Base-by-base conservation (phyloP, 2,329 filamentous ascomycete genomes). In the Ophiostoma populinum region DNA sequence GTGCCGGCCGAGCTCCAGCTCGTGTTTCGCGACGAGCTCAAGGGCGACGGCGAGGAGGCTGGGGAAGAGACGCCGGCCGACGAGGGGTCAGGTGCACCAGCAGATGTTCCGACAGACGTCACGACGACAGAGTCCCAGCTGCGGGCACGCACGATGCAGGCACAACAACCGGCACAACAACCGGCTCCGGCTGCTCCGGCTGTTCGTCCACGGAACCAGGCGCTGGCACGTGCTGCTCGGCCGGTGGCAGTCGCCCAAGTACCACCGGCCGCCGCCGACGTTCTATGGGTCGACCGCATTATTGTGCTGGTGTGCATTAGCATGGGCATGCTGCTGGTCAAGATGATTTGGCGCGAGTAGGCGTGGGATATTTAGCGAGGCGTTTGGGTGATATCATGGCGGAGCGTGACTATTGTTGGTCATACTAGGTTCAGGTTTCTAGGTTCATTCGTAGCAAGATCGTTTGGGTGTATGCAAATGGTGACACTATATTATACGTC, bases 261-360 rank as follows among this genome's bases (percentile, higher is more conserved):
- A n/a, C 21, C 41, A 34, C 20, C 38, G 38, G 16, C 15, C 13
- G 15, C 24, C n/a, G 29, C 35, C 16, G 9, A 15, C 20, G 9
- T 75, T 2, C 57, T 73, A 10, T 92, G 82, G 79, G 63, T 93
- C 13, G 86, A 93, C 53, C 71, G 80, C 42, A 68, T 76, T 24
- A 93, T 93, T 44, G 70, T 76, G 16, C 76, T 71, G 6, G 55
- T 93, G 13, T 60, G 81, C 1, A 63, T 81, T 11, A 61, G 80
- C 18, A 58, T 93, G 4, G 70, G 80, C 16, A 70, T 92, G 61
- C 58, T 93, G 16, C 40, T 70, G n/a, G n/a, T n/a, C n/a, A n/a
- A n/a, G n/a, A n/a, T n/a, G n/a, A n/a, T n/a, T n/a, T n/a, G n/a
- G n/a, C n/a, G 38, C 75, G 70, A 19, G 19, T 46, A 31, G 9